A percentile compares a stretch with the other conserved stretches of the same genome.
These are phyloP conservation scores for Plasmodium sp. DNA, from an alignment of 169 alveolate species.

Conservation along the genomic window DNA sequence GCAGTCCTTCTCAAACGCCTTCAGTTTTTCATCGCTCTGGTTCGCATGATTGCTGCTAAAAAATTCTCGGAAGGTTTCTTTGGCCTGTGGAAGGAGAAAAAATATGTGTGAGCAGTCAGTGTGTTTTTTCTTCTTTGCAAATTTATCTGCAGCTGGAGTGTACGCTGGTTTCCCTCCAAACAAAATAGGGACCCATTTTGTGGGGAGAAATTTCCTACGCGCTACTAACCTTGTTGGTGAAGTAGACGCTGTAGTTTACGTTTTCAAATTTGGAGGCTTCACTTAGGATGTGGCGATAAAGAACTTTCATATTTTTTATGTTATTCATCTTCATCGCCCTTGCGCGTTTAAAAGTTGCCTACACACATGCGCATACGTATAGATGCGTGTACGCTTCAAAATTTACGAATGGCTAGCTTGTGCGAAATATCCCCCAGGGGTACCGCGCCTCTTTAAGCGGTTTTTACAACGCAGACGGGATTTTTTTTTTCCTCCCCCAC, in stretches of 20 bases:
- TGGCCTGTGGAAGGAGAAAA: conserved; percentile 35
- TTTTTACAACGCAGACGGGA: background rate
- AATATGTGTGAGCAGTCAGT: background rate
- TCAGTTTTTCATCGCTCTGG: conserved; percentile 27
- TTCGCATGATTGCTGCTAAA: conserved; percentile 13
- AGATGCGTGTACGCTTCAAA: background rate
- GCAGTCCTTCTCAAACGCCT: conserved; percentile 54
- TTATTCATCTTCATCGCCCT: conserved; percentile 60
- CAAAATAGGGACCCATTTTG: background rate
- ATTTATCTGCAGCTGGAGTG: background rate
- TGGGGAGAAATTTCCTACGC: background rate
- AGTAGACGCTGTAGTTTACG: conserved; percentile 69
- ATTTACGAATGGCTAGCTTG: background rate
- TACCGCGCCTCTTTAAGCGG: background rate
- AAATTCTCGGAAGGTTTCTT: conserved; percentile 70
- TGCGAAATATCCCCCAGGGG: background rate
- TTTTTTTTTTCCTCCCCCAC: background rate
- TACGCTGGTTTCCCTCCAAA: background rate
- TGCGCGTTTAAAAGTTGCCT: background rate
- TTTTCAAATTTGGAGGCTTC: conserved; percentile 75
- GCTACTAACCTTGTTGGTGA: conserved; percentile 41
- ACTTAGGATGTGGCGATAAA: conserved; percentile 69
- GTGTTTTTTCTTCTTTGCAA: background rate
- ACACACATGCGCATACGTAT: background rate
- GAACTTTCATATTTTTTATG: conserved; percentile 18